A percentile compares a stretch with the other conserved stretches of the same genome.
phyloP scores from a whole-genome alignment of 1,284 basidiomycete genomes.

The Melampsora larici-populina region DNA sequence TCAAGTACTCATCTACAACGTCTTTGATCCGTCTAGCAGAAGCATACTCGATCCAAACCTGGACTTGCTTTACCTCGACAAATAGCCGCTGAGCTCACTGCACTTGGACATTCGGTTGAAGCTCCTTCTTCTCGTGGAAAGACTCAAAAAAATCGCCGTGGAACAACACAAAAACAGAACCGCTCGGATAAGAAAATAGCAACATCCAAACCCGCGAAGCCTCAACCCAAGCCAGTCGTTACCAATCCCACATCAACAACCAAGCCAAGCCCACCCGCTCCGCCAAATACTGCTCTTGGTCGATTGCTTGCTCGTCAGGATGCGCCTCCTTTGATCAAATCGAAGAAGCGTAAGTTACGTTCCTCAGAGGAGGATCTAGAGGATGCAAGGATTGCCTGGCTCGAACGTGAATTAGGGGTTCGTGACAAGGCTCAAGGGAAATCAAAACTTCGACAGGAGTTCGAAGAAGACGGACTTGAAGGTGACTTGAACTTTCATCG shows the following conservation, averaged over 20 bases:
- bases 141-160: background rate
- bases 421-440: conserved; percentile 23
- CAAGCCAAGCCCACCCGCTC: background rate
- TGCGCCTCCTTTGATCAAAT: conserved; percentile 3
- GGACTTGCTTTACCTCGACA: conserved; percentile 13
- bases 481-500: background rate
- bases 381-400: conserved; percentile 40
- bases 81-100: conserved; percentile 39
- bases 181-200: background rate
- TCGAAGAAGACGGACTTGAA: conserved; percentile 42
- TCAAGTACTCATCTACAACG: background rate
- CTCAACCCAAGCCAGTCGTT: background rate
- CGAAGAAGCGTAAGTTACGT: conserved; percentile 10
- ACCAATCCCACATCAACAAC: background rate
- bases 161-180: background rate
- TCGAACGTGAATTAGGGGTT: conserved; percentile 38
- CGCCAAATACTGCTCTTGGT: conserved; percentile 16
- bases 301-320: conserved; percentile 16
- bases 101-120: conserved; percentile 26
- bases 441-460: conserved; percentile 34
- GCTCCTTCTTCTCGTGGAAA: background rate
- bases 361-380: conserved; percentile 28
- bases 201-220: background rate
- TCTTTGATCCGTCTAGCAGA: background rate
- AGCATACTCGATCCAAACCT: background rate